These are phyloP conservation scores for Pyrus pyrifolia DNA, from an alignment of 306 rosid species.

Conservation along the genomic window DNA sequence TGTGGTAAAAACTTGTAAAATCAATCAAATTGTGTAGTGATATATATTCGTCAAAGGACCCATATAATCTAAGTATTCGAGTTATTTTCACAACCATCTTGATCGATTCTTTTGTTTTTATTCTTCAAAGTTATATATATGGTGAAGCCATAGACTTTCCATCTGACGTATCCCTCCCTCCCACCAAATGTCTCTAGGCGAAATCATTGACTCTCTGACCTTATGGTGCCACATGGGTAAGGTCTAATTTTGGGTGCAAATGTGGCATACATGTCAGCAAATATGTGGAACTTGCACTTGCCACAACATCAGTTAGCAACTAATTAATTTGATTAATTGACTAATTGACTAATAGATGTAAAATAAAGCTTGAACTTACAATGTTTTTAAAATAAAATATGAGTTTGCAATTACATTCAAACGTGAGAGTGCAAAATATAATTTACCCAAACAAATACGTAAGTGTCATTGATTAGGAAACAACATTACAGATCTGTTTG, in stretches of 20 bases:
- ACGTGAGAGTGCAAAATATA: too few species aligned
- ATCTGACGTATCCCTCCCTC: background rate
- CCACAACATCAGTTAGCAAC: too few species aligned
- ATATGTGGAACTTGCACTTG: too few species aligned
- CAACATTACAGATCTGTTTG: background rate
- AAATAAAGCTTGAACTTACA: too few species aligned
- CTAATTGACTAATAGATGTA: too few species aligned
- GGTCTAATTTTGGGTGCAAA: background rate
- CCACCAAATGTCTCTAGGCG: background rate
- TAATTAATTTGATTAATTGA: too few species aligned
- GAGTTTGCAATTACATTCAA: too few species aligned
- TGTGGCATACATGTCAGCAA: too few species aligned
- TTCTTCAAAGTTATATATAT: background rate
- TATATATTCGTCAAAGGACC: background rate
- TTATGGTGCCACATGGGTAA: conserved; percentile 12
- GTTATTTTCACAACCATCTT: background rate
- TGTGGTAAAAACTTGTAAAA: background rate
- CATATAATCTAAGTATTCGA: background rate
- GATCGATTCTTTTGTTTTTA: background rate
- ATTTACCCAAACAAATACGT: too few species aligned
- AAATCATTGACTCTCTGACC: background rate
- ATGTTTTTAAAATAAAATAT: too few species aligned
- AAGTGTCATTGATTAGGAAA: background rate
- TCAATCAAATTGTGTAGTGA: background rate
- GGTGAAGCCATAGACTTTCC: background rate